Evolutionary conservation across 768 basidiomycete species (phyloP).

Genomic region (Termitomyces sp.): DNA sequence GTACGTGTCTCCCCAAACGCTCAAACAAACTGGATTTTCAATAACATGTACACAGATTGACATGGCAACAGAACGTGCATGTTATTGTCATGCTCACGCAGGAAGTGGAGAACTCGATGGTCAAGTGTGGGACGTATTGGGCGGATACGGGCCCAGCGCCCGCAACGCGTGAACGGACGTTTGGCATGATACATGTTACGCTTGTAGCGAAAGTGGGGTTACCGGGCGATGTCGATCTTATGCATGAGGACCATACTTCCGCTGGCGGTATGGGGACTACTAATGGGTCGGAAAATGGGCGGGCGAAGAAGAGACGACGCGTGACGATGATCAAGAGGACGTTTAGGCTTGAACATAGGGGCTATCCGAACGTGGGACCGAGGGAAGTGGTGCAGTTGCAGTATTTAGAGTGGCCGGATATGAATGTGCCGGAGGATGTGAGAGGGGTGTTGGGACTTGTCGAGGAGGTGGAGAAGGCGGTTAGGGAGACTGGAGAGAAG

Average conservation of each 20-base stretch:
- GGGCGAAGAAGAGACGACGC: not conserved
- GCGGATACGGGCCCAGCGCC: slow-evolving; percentile 29
- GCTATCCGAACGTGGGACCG: slow-evolving; percentile 56
- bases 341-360: slow-evolving; percentile 66
- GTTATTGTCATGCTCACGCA: slow-evolving; percentile 97
- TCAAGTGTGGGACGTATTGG: slow-evolving; percentile 96
- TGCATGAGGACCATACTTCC: not conserved
- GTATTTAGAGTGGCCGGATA: slow-evolving; percentile 94
- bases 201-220: slow-evolving; percentile 35
- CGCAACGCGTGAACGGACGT: slow-evolving; percentile 29
- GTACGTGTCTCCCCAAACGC: slow-evolving; percentile 40
- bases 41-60: slow-evolving; percentile 47
- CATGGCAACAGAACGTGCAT: slow-evolving; percentile 93
- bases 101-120: slow-evolving; percentile 81
- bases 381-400: slow-evolving; percentile 85
- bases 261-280: not conserved
- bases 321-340: slow-evolving; percentile 50
- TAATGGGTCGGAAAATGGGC: not conserved
- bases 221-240: slow-evolving; percentile 16
- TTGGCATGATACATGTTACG: slow-evolving; percentile 70
- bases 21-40: too few relatives aligned
- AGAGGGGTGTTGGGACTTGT: slow-evolving; percentile 73
- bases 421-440: slow-evolving; percentile 90
- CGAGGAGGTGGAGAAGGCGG: slow-evolving; percentile 58
- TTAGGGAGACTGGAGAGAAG: slow-evolving; percentile 30